Conservation (phyloP, 768 basidiomycete species). For the Auricularia sp. region DNA sequence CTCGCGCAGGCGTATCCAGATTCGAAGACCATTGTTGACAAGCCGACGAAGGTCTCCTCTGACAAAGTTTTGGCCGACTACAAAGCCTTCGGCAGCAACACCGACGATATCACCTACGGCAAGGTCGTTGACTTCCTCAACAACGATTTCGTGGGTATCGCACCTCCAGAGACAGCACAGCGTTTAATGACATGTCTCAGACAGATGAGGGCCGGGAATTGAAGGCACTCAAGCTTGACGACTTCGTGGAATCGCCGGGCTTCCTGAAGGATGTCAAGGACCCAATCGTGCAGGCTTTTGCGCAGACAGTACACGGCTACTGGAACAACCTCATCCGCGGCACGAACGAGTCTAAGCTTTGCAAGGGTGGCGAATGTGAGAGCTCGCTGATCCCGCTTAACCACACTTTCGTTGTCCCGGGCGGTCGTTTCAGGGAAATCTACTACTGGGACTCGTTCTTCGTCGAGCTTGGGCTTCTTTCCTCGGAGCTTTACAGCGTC, state of each 20-base stretch:
- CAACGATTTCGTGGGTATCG: conserved; percentile 43
- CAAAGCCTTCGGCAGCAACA: conserved; percentile 21
- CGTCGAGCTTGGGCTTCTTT: conserved; percentile 80
- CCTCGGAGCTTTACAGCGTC: conserved; percentile 62
- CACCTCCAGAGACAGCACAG: neutral
- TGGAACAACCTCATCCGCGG: conserved; percentile 72
- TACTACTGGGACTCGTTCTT: conserved; percentile 56
- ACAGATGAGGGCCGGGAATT: conserved; percentile 80
- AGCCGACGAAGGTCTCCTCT: conserved; percentile 64
- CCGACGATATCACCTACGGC: conserved; percentile 44
- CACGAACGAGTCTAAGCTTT: conserved; percentile 63
- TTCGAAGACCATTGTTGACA: conserved; percentile 82
- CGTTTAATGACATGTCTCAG: conserved; percentile 10
- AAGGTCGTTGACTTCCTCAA: conserved; percentile 61
- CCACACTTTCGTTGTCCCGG: conserved; percentile 84
- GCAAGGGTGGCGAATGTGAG: conserved; percentile 53
- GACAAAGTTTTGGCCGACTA: conserved; percentile 66
- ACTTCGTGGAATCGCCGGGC: conserved; percentile 51
- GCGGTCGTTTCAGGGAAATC: conserved; percentile 75
- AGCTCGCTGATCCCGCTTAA: conserved; percentile 84
- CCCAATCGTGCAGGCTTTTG: conserved; percentile 57
- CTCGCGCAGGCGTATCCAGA: conserved; percentile 65
- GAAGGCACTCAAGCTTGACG: conserved; percentile 44
- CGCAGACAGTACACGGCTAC: conserved; percentile 71
- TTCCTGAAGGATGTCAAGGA: conserved; percentile 66